These are phyloP conservation scores for Urochloa ruziziensis DNA, from an alignment of 176 grass and related monocot species.

Conservation along the genomic window DNA sequence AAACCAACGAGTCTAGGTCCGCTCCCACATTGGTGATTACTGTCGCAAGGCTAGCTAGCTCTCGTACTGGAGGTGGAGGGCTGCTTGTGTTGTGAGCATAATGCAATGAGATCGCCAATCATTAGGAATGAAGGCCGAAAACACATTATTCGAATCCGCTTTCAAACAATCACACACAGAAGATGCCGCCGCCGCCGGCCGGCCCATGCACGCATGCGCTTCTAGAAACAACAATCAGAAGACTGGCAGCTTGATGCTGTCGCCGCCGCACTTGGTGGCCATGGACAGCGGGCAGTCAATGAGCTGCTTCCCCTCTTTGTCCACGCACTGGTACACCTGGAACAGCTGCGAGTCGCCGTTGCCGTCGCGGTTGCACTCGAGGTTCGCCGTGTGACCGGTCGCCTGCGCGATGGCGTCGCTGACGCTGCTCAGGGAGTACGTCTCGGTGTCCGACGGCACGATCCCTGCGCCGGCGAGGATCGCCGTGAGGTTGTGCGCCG, in stretches of 20 bases:
- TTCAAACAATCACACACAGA: no score
- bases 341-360: slow-evolving; percentile 54
- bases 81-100: no score
- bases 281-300: slow-evolving; percentile 62
- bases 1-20: no score
- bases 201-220: no score
- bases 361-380: slow-evolving; percentile 61
- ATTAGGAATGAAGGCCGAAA: no score
- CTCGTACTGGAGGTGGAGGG: no score
- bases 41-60: no score
- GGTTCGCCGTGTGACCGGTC: slow-evolving; percentile 39
- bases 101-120: no score
- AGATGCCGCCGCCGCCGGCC: no score
- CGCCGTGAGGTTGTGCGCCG: slow-evolving; percentile 35
- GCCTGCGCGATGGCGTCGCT: slow-evolving; percentile 38
- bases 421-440: slow-evolving; percentile 42
- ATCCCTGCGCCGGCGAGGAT: slow-evolving; percentile 49
- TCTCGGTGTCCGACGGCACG: slow-evolving; percentile 45
- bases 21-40: no score
- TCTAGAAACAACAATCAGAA: slow-evolving; percentile 23
- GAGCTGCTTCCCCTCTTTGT: slow-evolving; percentile 30
- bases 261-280: slow-evolving; percentile 40
- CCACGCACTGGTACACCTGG: slow-evolving; percentile 81
- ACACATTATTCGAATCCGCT: no score
- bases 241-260: slow-evolving; percentile 53